These are phyloP conservation scores for Gossypium trilobum DNA, from an alignment of 441 rosid genomes.

Conservation along the genomic window DNA sequence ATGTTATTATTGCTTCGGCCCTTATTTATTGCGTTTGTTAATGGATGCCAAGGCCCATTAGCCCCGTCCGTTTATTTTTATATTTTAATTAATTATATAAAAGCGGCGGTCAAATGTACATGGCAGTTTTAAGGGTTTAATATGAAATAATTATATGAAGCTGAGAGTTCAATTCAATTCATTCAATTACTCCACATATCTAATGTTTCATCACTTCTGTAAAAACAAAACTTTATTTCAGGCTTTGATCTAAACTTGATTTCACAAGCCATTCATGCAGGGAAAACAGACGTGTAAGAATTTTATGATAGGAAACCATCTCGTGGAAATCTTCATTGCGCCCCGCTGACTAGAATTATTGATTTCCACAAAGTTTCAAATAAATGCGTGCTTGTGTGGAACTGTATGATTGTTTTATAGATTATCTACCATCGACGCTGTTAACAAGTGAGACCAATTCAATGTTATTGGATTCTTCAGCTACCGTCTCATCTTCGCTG, in stretches of 20 bases:
- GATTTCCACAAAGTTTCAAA: not conserved
- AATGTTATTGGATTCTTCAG: constrained; percentile 32
- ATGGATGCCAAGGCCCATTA: not conserved
- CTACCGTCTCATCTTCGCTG: constrained; percentile 31
- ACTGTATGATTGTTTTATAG: not conserved
- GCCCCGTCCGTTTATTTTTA: not conserved
- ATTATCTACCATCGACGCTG: constrained; percentile 36
- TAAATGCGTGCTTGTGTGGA: not conserved
- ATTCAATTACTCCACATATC: not conserved
- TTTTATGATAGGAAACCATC: not conserved
- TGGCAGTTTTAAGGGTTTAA: not conserved
- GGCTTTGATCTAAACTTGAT: not conserved
- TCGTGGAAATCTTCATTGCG: not conserved
- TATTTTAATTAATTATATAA: too few relatives aligned
- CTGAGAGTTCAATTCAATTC: not conserved
- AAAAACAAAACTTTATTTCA: not conserved
- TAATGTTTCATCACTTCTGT: not conserved
- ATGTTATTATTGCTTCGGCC: not conserved
- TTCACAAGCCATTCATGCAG: not conserved
- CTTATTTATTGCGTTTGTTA: not conserved
- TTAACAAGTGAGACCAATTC: constrained; percentile 66
- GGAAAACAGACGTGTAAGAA: not conserved
- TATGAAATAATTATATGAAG: not conserved
- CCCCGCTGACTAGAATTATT: not conserved
- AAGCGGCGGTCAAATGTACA: not conserved